Conservation (phyloP, 108 stramenopile genomes). For the Cyclotella choctawhatcheeana region DNA sequence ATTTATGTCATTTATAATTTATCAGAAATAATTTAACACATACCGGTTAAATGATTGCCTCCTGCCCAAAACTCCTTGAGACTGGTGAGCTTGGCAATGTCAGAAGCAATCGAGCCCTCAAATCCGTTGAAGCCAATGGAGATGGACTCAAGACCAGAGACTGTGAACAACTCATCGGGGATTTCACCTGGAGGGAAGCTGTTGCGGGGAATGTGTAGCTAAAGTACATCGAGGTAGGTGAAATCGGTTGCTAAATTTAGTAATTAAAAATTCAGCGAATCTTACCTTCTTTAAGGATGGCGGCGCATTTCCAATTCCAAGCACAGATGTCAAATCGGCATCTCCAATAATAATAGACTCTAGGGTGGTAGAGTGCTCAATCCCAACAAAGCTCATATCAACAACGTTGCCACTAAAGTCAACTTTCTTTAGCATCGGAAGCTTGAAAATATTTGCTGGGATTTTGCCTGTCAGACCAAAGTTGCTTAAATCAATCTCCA, state of each 20-base stretch:
- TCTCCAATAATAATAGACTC: conserved; percentile 63
- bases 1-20: not conserved
- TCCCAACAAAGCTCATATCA: conserved; percentile 63
- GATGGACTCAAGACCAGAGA: conserved; percentile 49
- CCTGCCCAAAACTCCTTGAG: conserved; percentile 58
- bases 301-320: conserved; percentile 67
- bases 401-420: conserved; percentile 73
- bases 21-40: not conserved
- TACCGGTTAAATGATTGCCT: conserved; percentile 48
- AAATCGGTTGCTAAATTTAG: not conserved
- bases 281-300: conserved; percentile 40
- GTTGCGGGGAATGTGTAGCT: conserved; percentile 64
- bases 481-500: conserved; percentile 52
- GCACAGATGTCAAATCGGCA: conserved; percentile 55
- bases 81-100: conserved; percentile 57
- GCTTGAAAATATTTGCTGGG: conserved; percentile 66
- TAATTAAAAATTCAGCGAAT: not conserved
- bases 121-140: conserved; percentile 63
- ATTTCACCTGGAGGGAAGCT: conserved; percentile 56
- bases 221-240: conserved; percentile 5
- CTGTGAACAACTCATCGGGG: conserved; percentile 66
- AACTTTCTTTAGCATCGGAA: conserved; percentile 62
- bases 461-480: conserved; percentile 65
- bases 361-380: conserved; percentile 56
- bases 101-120: conserved; percentile 53